Base-by-base conservation (phyloP, 352 stramenopile genomes). In the Pythium volutum region DNA sequence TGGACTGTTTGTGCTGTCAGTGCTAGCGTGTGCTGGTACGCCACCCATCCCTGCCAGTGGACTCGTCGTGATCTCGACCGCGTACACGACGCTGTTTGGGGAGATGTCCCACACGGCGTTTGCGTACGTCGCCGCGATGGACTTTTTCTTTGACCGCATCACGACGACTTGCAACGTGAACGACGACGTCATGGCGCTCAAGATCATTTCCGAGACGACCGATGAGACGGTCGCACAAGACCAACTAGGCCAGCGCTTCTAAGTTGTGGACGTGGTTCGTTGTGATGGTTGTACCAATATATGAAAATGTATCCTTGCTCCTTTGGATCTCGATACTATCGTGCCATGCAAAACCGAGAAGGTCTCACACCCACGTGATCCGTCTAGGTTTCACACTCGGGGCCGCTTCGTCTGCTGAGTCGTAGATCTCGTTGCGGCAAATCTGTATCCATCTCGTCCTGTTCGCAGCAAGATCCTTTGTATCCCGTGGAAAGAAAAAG, bases 121-220 rank as follows among this genome's bases (percentile, higher is more conserved):
- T 59, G 70, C 68, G 18, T 73, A 88, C 8, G 79, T 87, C 43
- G 56, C 86, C 23, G 75, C 82, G 2, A 74, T 87, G 55, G 78
- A 91, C 46, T 86, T 88, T 43, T 64, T 91, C 29, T 67, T 77
- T 11, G 81, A 91, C 26, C 84, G 84, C 48, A 64, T 93, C 34
- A 64, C 67, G 18, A 84, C 81, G 0, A 67, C 84, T 39, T 86
- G 81, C 69, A 90, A 93, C 50, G 80, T 93, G 7, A 88, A 88
- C 53, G 84, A 89, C 51, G 84, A 91, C 64, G 75, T 87, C 55
- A 87, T 91, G 75, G 81, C 79, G 31, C 74, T 91, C 41, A 85
- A 87, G 59, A 72, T 88, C 36, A 88, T 91, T 38, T 76, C 81
- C 8, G 79, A 88, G 39, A 88, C 74, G 53, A 89, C 81, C 18